Evolutionary conservation across 495 filamentous ascomycete genomes (phyloP).

Genomic region (Xylaria flabelliformis): DNA sequence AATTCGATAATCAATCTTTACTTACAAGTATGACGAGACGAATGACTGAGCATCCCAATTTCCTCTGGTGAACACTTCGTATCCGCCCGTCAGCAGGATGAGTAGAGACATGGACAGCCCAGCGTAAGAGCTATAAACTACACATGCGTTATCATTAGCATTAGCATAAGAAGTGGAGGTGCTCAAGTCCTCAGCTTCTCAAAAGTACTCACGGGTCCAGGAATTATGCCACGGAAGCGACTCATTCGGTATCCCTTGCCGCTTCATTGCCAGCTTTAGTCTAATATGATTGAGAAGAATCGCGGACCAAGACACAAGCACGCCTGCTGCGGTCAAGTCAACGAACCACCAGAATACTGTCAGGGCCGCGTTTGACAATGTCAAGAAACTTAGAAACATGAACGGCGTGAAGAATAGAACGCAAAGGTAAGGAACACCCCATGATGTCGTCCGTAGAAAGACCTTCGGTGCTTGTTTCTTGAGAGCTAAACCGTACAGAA

Average conservation of each 20-base stretch:
- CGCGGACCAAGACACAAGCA: conserved; percentile 60
- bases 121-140: conserved; percentile 44
- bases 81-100: conserved; percentile 56
- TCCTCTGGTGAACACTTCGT: conserved; percentile 54
- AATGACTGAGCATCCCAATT: conserved; percentile 55
- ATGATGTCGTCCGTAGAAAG: conserved; percentile 63
- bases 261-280: conserved; percentile 48
- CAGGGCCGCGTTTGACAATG: conserved; percentile 59
- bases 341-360: conserved; percentile 69
- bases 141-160: conserved; percentile 24
- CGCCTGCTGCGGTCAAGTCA: conserved; percentile 60
- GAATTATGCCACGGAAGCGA: conserved; percentile 55
- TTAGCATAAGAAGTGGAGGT: not conserved
- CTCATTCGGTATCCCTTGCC: conserved; percentile 45
- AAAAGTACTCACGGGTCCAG: conserved; percentile 41
- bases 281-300: conserved; percentile 57
- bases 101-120: conserved; percentile 53
- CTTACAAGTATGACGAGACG: conserved; percentile 58
- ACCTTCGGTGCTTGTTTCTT: conserved; percentile 64
- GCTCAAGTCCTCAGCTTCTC: not conserved
- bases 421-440: conserved; percentile 67
- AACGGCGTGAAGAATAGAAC: conserved; percentile 59
- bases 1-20: conserved; percentile 6
- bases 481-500: conserved; percentile 66
- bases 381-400: conserved; percentile 66